These are phyloP conservation scores for Coniferiporia sulphurascens DNA, from an alignment of 1,284 basidiomycete genomes.

Conservation along the genomic window DNA sequence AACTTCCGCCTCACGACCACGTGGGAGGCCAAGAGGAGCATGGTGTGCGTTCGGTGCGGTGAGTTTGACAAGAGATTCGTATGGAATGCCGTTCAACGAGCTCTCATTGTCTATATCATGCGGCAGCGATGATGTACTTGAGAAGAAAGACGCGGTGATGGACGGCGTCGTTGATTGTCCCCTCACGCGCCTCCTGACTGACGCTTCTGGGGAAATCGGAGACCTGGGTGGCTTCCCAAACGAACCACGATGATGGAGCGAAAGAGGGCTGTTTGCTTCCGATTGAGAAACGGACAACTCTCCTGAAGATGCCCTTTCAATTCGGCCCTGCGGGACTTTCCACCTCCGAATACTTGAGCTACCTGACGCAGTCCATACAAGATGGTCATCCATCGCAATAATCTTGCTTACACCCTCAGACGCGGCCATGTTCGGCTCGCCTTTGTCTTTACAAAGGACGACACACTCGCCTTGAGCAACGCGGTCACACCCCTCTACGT, in stretches of 20 bases:
- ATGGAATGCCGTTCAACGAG: slow-evolving; percentile 67
- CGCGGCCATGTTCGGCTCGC: slow-evolving; percentile 29
- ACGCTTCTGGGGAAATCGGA: background rate
- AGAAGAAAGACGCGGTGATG: slow-evolving; percentile 21
- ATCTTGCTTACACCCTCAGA: slow-evolving; percentile 82
- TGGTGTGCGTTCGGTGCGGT: slow-evolving; percentile 75
- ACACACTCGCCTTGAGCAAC: slow-evolving; percentile 87
- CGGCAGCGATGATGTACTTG: slow-evolving; percentile 1
- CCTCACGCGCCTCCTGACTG: background rate
- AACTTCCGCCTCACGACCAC: slow-evolving; percentile 64
- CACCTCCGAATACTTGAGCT: slow-evolving; percentile 80
- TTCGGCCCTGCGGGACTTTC: slow-evolving; percentile 53
- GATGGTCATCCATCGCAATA: slow-evolving; percentile 77
- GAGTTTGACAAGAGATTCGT: slow-evolving; percentile 74
- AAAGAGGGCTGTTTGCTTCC: background rate
- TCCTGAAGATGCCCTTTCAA: slow-evolving; percentile 30
- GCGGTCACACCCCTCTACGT: slow-evolving; percentile 78
- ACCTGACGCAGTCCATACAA: slow-evolving; percentile 89
- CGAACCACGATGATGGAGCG: background rate
- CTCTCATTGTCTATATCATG: slow-evolving; percentile 35
- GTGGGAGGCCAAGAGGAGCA: slow-evolving; percentile 36
- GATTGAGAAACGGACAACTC: background rate
- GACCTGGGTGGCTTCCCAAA: background rate
- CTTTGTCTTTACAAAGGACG: slow-evolving; percentile 70
- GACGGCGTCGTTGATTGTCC: slow-evolving; percentile 12